Base-by-base conservation (phyloP, 1,139 yeast species). In the Kodamaea suecica region DNA sequence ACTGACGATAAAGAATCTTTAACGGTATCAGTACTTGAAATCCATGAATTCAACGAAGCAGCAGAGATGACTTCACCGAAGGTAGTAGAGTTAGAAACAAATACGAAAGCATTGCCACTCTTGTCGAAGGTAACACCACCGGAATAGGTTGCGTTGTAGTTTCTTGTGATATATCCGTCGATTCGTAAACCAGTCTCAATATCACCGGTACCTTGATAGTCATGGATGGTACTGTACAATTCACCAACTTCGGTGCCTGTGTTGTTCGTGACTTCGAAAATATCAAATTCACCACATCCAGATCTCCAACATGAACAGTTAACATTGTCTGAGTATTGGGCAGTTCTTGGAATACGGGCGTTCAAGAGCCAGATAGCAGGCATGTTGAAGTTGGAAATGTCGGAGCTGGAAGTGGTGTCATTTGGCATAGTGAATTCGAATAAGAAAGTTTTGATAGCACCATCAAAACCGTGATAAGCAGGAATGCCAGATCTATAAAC, bases 301-400 rank as follows among this genome's bases (percentile, higher is more conserved):
- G 95, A 76, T 47, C 78, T 59, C 98, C 98, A 92, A 73, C 97
- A 92, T 17, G 97, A 87, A 70, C 97, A 84, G 38, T 80, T 63
- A 39, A 69, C 70, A 56, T 94, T 94, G 56, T 37, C 37, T 9
- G 66, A 49, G 47, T 90, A 92, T 67, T 92, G 97, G 42, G 84
- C 62, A 38, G 96, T 90, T 68, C 97, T 80, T 54, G 97, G 96
- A 51, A 90, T 85, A 63, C 85, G 83, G 29, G 97, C 95, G 56
- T 90, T 90, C 57, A 90, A 76, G 55, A 90, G 70, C 98, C 97
- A 90, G 53, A 90, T 80, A 28, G 97, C 97, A 38, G 97, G 97
- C 96, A 88, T 87, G 59, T 90, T 90, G 55, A 73, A 76, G 52
- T 73, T 71, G 55, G 80, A 74, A 45, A 68, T 67, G 33, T 53